Conservation (phyloP, 1,139 yeast genomes). For the Hemisphaericaspora xylofermentans region DNA sequence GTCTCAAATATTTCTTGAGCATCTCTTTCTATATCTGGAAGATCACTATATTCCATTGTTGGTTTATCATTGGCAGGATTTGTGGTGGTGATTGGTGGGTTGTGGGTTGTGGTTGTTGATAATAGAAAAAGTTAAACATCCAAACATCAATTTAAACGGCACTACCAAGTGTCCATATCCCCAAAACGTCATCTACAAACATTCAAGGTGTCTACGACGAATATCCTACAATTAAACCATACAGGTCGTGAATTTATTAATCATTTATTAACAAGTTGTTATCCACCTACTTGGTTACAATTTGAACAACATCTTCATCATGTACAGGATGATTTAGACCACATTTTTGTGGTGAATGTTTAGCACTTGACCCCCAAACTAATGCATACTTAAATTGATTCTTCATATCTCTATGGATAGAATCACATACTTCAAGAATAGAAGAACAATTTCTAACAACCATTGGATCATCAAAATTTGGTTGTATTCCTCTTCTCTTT, state of each 20-base stretch:
- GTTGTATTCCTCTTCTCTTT: constrained; percentile 74
- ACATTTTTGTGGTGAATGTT: constrained; percentile 95
- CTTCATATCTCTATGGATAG: constrained; percentile 90
- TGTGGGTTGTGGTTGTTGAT: too few species aligned
- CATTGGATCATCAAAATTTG: constrained; percentile 85
- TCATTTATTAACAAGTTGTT: too few species aligned
- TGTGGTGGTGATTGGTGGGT: too few species aligned
- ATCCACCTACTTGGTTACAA: constrained; percentile 64
- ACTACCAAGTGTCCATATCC: background rate
- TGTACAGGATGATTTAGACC: constrained; percentile 80
- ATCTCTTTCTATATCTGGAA: constrained; percentile 30
- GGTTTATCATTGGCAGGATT: too few species aligned
- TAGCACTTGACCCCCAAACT: constrained; percentile 96
- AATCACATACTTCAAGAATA: constrained; percentile 84
- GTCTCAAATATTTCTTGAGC: constrained; percentile 48
- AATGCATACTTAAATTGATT: constrained; percentile 89
- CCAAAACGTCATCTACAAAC: background rate
- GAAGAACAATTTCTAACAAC: constrained; percentile 81
- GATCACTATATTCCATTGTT: constrained; percentile 21
- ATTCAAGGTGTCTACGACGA: too few species aligned
- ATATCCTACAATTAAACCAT: too few species aligned
- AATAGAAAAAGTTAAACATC: background rate
- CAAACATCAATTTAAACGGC: background rate
- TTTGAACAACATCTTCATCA: constrained; percentile 93
- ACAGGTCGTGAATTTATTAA: too few species aligned